These are phyloP conservation scores for Dunaliella primolecta DNA, from an alignment of 139 green algal species.

Conservation along the genomic window DNA sequence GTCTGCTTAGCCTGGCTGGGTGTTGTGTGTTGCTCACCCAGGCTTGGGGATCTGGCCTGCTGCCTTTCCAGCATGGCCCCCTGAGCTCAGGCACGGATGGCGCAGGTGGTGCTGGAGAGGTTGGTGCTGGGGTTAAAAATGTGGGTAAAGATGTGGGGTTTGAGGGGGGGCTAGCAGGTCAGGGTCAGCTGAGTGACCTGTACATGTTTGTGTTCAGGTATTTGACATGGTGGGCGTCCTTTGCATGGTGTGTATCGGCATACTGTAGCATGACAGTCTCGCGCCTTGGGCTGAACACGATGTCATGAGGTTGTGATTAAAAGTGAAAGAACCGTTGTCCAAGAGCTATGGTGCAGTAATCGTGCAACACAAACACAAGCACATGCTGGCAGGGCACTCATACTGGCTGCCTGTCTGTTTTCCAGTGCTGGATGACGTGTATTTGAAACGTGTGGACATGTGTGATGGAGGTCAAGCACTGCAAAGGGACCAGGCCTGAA, in stretches of 20 bases:
- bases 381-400: too few relatives aligned
- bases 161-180: not conserved
- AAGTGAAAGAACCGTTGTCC: too few relatives aligned
- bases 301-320: too few relatives aligned
- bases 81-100: not conserved
- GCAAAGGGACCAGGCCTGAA: too few relatives aligned
- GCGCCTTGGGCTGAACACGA: not conserved
- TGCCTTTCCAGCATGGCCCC: not conserved
- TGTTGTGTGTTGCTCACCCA: not conserved
- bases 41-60: not conserved
- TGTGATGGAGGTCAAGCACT: too few relatives aligned
- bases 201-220: not conserved
- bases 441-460: too few relatives aligned
- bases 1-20: not conserved
- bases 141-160: not conserved
- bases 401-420: too few relatives aligned
- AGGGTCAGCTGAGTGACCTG: not conserved
- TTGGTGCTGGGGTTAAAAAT: not conserved
- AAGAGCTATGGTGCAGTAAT: too few relatives aligned
- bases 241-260: not conserved
- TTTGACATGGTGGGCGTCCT: conserved; percentile 4
- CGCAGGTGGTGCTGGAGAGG: not conserved
- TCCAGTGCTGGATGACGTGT: too few relatives aligned
- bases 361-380: too few relatives aligned
- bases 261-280: not conserved